Evolutionary conservation across 495 filamentous ascomycete genomes (phyloP).

Genomic region (Podospora fimiseda): DNA sequence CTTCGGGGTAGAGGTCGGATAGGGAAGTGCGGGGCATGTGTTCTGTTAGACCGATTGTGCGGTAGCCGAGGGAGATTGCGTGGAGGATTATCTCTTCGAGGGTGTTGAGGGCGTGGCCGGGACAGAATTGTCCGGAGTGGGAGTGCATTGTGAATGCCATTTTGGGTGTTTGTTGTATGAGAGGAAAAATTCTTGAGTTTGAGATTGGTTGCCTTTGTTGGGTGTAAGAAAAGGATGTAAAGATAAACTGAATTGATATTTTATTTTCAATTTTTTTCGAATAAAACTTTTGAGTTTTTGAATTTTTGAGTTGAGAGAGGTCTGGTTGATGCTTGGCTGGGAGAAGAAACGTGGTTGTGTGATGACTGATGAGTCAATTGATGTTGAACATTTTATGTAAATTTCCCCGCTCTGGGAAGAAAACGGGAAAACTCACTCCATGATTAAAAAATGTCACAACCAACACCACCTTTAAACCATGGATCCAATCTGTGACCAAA

Average conservation of each 20-base stretch:
- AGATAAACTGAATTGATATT: background rate
- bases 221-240: no score
- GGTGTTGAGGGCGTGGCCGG: constrained; percentile 72
- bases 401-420: no score
- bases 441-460: no score
- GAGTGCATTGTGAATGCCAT: constrained; percentile 99
- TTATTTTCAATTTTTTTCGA: background rate
- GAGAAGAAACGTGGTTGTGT: no score
- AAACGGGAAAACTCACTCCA: no score
- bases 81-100: constrained; percentile 77
- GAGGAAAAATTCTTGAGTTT: background rate
- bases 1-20: constrained; percentile 86
- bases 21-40: constrained; percentile 77
- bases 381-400: no score
- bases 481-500: no score
- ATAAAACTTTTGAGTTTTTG: no score
- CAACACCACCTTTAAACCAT: no score
- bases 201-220: background rate
- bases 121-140: constrained; percentile 96
- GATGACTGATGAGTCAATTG: no score
- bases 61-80: constrained; percentile 73
- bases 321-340: no score
- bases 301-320: no score
- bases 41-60: constrained; percentile 84
- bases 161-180: constrained; percentile 8